Conservation (phyloP, 345 rosid species). For the Eucalyptus marginata region DNA sequence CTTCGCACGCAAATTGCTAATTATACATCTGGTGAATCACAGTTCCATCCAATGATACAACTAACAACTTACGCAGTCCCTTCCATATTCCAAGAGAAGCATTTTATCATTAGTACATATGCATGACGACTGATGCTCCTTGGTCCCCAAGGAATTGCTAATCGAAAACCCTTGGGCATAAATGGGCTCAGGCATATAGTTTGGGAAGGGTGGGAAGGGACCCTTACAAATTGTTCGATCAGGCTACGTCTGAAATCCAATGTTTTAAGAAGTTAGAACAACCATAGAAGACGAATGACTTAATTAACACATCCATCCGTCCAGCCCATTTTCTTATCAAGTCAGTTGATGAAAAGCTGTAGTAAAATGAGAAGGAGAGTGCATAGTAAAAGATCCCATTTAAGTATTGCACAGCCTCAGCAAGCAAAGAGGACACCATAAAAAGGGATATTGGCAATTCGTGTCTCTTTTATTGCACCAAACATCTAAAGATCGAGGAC, state of each 20-base stretch:
- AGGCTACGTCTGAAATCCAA: accelerated
- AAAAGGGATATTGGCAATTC: accelerated
- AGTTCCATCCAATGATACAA: neutral
- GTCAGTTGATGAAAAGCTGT: neutral
- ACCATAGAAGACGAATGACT: neutral
- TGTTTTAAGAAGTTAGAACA: neutral
- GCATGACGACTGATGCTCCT: accelerated
- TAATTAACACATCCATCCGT: neutral
- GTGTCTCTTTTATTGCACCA: neutral
- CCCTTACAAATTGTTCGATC: accelerated
- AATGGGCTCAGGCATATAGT: accelerated
- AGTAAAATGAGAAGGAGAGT: neutral
- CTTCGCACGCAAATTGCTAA: accelerated
- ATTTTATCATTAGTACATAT: neutral
- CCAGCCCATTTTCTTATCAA: neutral
- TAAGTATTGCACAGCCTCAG: neutral
- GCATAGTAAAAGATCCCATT: neutral
- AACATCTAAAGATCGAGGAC: neutral
- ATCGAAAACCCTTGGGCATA: accelerated
- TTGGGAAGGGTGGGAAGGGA: accelerated
- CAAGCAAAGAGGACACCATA: accelerated
- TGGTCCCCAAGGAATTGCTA: neutral
- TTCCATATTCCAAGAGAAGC: neutral
- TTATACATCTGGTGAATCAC: neutral
- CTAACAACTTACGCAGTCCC: neutral